phyloP scores from a whole-genome alignment of 2,329 filamentous ascomycete genomes.

The Neofusicoccum laricinum region DNA sequence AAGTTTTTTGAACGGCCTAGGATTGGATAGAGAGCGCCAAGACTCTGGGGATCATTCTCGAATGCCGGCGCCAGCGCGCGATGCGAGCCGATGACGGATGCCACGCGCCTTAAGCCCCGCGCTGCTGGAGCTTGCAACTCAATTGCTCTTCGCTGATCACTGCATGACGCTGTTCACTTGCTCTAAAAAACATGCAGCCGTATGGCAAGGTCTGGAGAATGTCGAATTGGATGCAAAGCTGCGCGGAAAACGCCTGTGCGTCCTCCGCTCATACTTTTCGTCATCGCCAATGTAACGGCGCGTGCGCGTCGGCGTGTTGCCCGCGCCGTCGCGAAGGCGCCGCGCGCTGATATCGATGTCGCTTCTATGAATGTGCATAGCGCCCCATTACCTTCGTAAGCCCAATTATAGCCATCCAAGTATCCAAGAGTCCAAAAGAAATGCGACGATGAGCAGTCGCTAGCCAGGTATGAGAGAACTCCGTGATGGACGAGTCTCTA shows the following conservation, averaged over 20 bases:
- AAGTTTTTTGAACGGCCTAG: background rate
- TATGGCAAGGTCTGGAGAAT: background rate
- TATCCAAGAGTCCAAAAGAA: background rate
- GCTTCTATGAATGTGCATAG: conserved; percentile 4
- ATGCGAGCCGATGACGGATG: background rate
- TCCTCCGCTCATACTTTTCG: background rate
- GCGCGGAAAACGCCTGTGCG: background rate
- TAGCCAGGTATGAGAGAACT: background rate
- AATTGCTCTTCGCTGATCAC: background rate
- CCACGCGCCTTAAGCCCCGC: background rate
- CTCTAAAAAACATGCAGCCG: too few relatives aligned
- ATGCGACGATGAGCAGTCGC: background rate
- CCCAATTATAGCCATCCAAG: conserved; percentile 1
- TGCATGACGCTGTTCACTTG: background rate
- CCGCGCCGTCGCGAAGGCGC: background rate
- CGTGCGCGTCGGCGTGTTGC: background rate
- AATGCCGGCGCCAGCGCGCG: background rate
- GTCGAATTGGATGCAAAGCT: background rate
- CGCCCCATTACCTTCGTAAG: background rate
- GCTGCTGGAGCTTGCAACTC: background rate
- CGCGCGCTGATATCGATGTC: background rate
- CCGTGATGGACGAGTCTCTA: background rate
- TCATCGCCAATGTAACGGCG: conserved; percentile 1
- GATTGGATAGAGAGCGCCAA: conserved; percentile 7
- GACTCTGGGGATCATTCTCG: background rate